A percentile compares a stretch with the other conserved stretches of the same genome.
Evolutionary conservation across 768 basidiomycete species (phyloP).

Genomic region (Melanogaster broomeanus): DNA sequence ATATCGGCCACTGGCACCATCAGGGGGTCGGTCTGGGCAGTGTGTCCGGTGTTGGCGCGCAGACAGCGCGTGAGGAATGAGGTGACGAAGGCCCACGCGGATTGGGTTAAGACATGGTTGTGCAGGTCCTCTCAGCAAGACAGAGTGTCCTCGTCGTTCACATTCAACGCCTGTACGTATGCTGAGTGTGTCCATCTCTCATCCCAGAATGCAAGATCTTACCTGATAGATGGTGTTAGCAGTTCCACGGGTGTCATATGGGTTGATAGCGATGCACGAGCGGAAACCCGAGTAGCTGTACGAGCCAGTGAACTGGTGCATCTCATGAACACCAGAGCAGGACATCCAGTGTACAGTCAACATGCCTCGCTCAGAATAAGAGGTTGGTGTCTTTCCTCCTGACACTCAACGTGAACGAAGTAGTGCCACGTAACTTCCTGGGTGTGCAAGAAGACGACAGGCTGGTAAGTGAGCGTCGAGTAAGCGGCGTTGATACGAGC

Average conservation of each 20-base stretch:
- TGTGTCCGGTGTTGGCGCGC: slow-evolving; percentile 72
- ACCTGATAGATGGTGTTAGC: slow-evolving; percentile 72
- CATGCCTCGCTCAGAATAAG: slow-evolving; percentile 78
- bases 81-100: slow-evolving; percentile 80
- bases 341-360: slow-evolving; percentile 1
- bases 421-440: slow-evolving; percentile 86
- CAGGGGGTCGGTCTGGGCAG: slow-evolving; percentile 28
- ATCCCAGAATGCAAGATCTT: background rate
- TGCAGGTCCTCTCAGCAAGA: slow-evolving; percentile 86
- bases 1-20: slow-evolving; percentile 45
- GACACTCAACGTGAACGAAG: slow-evolving; percentile 83
- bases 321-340: background rate
- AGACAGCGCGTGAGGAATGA: slow-evolving; percentile 76
- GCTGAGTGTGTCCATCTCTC: slow-evolving; percentile 4
- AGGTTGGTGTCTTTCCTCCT: slow-evolving; percentile 65
- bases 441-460: slow-evolving; percentile 83
- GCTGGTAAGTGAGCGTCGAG: slow-evolving; percentile 85
- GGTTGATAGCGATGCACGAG: slow-evolving; percentile 84
- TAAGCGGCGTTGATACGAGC: slow-evolving; percentile 82
- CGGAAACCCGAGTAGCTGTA: slow-evolving; percentile 88
- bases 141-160: slow-evolving; percentile 70
- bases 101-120: slow-evolving; percentile 83
- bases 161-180: slow-evolving; percentile 59
- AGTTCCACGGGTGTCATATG: slow-evolving; percentile 83
- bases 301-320: slow-evolving; percentile 75